Base-by-base conservation (phyloP, 2,329 filamentous ascomycete genomes). In the Penicillium sp. region DNA sequence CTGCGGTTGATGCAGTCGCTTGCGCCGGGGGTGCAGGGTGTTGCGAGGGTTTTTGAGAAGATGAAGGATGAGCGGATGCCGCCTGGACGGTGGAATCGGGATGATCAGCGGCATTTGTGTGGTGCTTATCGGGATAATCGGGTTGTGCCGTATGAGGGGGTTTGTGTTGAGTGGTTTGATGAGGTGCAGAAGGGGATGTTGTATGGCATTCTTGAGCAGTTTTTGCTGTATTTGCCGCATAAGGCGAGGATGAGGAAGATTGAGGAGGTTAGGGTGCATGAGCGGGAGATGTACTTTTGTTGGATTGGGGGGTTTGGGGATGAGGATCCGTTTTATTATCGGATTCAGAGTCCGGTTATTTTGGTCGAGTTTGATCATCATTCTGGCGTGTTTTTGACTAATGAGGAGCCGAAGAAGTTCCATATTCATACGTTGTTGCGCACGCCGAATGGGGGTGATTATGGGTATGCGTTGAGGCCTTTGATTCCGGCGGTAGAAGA, bases 301-400 rank as follows among this genome's bases (percentile, higher is more conserved):
- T 92, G 88, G 68, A 90, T 91, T 46, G 88, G 88, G 3, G 82
- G 80, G 0, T 87, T 74, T 52, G 80, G 76, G 0, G 76, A 87
- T 43, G 69, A 80, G 0, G 86, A 90, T 64, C 75, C 87, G 0
- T 92, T 88, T 61, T 92, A 91, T 67, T 92, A 84, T 61, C 78
- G 88, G 0, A 78, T 92, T 3, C 87, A 92, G 68, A 89, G 81
- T 56, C 87, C 87, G 0, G 86, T 91, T 0, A 74, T 89, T 0
- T 72, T 91, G 2, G 74, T 86, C 43, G 88, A 92, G 74, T 88
- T 92, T 60, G 88, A 91, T 60, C 86, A 89, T 62, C 87, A 91
- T 66, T 87, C 82, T 0, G 87, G 87, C 0, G 87, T 91, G 0
- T 91, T 90, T 58, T 67, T 92, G 61, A 82, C 77, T 1, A 92